Evolutionary conservation across 225 moss, liverwort and hornwort genomes (phyloP).

Genomic region (Polytrichum formosum): DNA sequence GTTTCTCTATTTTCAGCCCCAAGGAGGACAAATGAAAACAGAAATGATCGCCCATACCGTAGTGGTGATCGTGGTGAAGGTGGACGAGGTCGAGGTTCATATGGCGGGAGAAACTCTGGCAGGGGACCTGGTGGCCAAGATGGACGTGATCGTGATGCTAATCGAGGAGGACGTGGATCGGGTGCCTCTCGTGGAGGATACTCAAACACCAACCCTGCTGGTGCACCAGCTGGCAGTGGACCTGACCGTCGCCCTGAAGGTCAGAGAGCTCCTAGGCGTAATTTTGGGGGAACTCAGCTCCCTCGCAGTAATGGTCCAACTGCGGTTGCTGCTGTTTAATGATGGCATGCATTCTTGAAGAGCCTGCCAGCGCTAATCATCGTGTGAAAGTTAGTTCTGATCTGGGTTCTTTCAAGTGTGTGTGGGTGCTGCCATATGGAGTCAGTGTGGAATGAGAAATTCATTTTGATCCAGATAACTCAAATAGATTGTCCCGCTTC

Average conservation of each 20-base stretch:
- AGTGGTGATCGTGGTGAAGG: slow-evolving; percentile 27
- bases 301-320: slow-evolving; percentile 34
- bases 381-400: slow-evolving; percentile 11
- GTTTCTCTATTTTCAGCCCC: slow-evolving; percentile 6
- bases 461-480: slow-evolving; percentile 34
- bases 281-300: slow-evolving; percentile 20
- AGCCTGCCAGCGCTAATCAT: slow-evolving; percentile 16
- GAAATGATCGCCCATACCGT: slow-evolving; percentile 49
- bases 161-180: slow-evolving; percentile 34
- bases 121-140: slow-evolving; percentile 45
- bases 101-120: slow-evolving; percentile 34
- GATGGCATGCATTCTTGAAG: slow-evolving; percentile 11
- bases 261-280: slow-evolving; percentile 48
- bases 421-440: slow-evolving; percentile 14
- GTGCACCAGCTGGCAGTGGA: slow-evolving; percentile 30
- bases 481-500: not conserved
- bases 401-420: slow-evolving; percentile 3
- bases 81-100: slow-evolving; percentile 45
- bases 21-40: slow-evolving; percentile 22
- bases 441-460: slow-evolving; percentile 14
- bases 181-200: slow-evolving; percentile 39
- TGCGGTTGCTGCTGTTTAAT: slow-evolving; percentile 16
- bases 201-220: slow-evolving; percentile 28
- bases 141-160: slow-evolving; percentile 35
- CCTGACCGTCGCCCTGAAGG: slow-evolving; percentile 43